phyloP scores from a whole-genome alignment of 805 yeast genomes.

The Ogataea sp. region DNA sequence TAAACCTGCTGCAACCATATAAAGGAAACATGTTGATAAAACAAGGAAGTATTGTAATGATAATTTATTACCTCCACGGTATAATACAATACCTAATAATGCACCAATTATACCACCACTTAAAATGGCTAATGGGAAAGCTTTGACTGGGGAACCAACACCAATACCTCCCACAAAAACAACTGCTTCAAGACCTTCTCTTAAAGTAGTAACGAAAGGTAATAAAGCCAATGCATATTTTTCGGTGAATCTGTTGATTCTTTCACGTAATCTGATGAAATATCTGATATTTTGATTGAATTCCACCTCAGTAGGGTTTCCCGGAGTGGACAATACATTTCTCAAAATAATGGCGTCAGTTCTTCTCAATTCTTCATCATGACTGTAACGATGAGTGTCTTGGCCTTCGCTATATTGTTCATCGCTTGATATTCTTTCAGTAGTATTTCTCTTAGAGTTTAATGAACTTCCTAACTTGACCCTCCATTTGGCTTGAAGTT shows the following conservation, averaged over 20 bases:
- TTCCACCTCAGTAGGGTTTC: slow-evolving; percentile 8
- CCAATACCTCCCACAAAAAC: slow-evolving; percentile 89
- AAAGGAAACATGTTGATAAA: slow-evolving; percentile 70
- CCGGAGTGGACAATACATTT: background rate
- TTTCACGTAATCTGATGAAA: slow-evolving; percentile 9
- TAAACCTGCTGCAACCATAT: slow-evolving; percentile 80
- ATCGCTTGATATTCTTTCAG: background rate
- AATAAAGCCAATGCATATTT: slow-evolving; percentile 63
- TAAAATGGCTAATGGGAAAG: slow-evolving; percentile 57
- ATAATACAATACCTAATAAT: slow-evolving; percentile 57
- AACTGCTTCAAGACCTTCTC: slow-evolving; percentile 90
- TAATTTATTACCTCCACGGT: slow-evolving; percentile 70
- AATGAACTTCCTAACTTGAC: slow-evolving; percentile 33
- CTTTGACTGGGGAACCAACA: slow-evolving; percentile 56
- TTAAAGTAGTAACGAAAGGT: slow-evolving; percentile 77
- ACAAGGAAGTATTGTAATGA: slow-evolving; percentile 71
- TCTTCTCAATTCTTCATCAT: background rate
- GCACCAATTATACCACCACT: slow-evolving; percentile 54
- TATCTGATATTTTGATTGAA: slow-evolving; percentile 8
- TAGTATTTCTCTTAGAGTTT: slow-evolving; percentile 5
- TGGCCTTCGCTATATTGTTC: no score
- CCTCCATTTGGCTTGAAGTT: slow-evolving; percentile 77
- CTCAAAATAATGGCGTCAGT: background rate
- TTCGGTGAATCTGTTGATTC: slow-evolving; percentile 33
- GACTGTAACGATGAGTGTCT: background rate